Base-by-base conservation (phyloP, 768 basidiomycete genomes). In the Suillus tomentosus region DNA sequence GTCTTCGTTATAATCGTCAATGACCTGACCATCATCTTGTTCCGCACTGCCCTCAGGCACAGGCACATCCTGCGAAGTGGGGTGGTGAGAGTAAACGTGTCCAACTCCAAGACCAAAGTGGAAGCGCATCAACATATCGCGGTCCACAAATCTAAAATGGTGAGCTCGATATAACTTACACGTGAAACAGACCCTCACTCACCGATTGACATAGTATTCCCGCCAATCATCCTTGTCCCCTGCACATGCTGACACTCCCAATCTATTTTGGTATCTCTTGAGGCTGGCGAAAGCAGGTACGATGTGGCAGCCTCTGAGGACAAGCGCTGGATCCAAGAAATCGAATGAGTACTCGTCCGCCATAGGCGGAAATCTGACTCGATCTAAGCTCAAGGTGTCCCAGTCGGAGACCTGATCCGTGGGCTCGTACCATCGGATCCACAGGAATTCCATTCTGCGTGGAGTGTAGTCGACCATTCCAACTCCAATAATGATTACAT, bases 261-360 rank as follows among this genome's bases (percentile, higher is more conserved):
- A n/a, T 40, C 61, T 37, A 39, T 55, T 7, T 1, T 0, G 13
- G 22, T 65, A 36, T 19, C 22, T 27, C 57, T 15, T 3, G 9
- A 1, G 10, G 1, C 10, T 45, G 2, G 19, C 15, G 13, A 51
- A 51, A 9, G 1, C 0, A 4, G 50, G 31, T 15, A 62, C 58
- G 7, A 65, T 39, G 17, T 65, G 64, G 34, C 60, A 61, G 8
- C 60, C n/a, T 39, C 60, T 17, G 1, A 65, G 43, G 8, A 65
- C 19, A 9, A 55, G 37, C 1, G 4, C 17, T 2, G 60, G 64
- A 45, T 65, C 51, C 1, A 65, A 1, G 6, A 65, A 65, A 37
- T 54, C 34, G 13, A 65, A 65, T 36, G 54, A 17, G 9, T 62
- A 13, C 2, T 17, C 15, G 5, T 54, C n/a, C 2, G 4, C 13